Conservation (phyloP, 2,329 filamentous ascomycete species). For the Colletotrichum phormii region DNA sequence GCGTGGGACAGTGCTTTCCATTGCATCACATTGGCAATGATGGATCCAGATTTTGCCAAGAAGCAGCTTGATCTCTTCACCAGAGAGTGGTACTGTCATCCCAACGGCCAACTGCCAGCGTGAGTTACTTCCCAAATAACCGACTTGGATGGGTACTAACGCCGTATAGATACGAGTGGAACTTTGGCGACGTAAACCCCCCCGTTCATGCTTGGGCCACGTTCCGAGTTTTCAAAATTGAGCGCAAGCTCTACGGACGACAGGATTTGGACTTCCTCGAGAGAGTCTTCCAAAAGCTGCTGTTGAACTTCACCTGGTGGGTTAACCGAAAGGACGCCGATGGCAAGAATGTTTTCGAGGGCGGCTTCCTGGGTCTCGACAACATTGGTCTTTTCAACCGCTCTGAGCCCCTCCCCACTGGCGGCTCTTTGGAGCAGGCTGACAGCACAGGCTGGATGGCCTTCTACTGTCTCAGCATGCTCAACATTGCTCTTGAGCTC, state of each 20-base stretch:
- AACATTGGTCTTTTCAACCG: constrained; percentile 98
- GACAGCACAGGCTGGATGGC: constrained; percentile 99
- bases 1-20: constrained; percentile 98
- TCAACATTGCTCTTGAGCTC: constrained; percentile 95
- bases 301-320: constrained; percentile 99
- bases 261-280: constrained; percentile 97
- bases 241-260: constrained; percentile 94
- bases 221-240: constrained; percentile 97
- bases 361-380: constrained; percentile 93
- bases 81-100: constrained; percentile 98
- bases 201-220: constrained; percentile 97
- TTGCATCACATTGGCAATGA: constrained; percentile 95
- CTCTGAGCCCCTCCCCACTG: constrained; percentile 93
- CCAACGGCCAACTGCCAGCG: constrained; percentile 93
- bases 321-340: constrained; percentile 95
- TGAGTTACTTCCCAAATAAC: constrained; percentile 55
- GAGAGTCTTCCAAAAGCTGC: constrained; percentile 93
- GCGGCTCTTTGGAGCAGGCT: constrained; percentile 92
- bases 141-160: constrained; percentile 35
- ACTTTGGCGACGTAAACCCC: constrained; percentile 96
- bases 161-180: constrained; percentile 80
- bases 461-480: constrained; percentile 95
- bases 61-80: constrained; percentile 97
- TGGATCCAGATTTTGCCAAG: constrained; percentile 97
- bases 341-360: constrained; percentile 97